Base-by-base conservation (phyloP, 2,329 filamentous ascomycete species). In the Colletotrichum sp. region DNA sequence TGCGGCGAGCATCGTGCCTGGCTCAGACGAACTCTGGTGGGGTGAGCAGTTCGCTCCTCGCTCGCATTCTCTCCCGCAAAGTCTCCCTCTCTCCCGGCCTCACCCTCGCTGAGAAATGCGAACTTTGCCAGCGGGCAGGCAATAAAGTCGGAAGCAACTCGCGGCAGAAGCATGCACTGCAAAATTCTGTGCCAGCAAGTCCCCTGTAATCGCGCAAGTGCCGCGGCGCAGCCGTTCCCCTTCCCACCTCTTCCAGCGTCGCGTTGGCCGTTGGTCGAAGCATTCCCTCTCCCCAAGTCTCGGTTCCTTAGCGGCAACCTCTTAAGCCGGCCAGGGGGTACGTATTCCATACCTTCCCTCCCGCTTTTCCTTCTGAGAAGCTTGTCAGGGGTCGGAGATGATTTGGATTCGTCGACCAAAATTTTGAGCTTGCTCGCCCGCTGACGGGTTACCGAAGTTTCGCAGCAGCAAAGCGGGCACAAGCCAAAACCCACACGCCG, bases 1-100 rank as follows among this genome's bases (percentile, higher is more conserved):
- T 32, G 30, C 16, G 61, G 22, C 32, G 8, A 15, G 30, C 27
- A 30, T 28, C 57, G 57, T 61, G 30, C 59, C 63, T 63, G 65
- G 68, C 74, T 76, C 74, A 74, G 74, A 76, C 71, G 74, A 76
- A 76, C 74, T 34, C 28, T 9, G 34, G n/a, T 60, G 59, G 32
- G 64, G 64, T 66, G 48, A 65, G 32, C 28, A 22, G 74, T 76
- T 76, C 74, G 55, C 34, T 55, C 55, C 28, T 52, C 44, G 57
- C 59, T 61, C 59, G 59, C 25, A 70, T 48, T 57, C 64, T 61
- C 68, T 71, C 5, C 30, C 28, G 22, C 39, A 44, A n/a, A 64
- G 39, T 68, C 22, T 34, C 28, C 64, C 44, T 55, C 22, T 36
- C 68, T 71, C 19, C 44, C 36, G 36, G 36, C 34, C 60, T 66